These are phyloP conservation scores for Corymbia calophylla DNA, from an alignment of 441 rosid genomes.

Conservation along the genomic window DNA sequence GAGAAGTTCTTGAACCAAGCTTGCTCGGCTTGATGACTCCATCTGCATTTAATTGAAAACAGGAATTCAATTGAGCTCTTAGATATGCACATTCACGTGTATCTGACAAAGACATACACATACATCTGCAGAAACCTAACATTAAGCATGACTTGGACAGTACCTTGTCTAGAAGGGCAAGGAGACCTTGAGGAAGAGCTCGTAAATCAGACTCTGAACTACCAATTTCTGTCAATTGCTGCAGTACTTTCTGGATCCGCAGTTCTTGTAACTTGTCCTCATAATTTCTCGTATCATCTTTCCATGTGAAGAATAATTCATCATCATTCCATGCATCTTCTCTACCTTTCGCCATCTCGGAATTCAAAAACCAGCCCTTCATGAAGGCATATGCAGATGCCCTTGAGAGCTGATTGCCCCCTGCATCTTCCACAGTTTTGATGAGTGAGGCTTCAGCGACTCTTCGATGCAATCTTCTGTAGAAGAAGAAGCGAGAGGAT, in stretches of 20 bases:
- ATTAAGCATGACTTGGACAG: background rate
- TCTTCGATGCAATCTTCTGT: slow-evolving; percentile 67
- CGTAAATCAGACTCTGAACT: slow-evolving; percentile 61
- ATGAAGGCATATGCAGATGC: slow-evolving; percentile 59
- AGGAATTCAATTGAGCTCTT: background rate
- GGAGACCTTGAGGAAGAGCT: slow-evolving; percentile 91
- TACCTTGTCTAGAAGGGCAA: slow-evolving; percentile 90
- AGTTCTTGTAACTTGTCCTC: slow-evolving; percentile 67
- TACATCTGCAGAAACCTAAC: background rate
- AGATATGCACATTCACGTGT: background rate
- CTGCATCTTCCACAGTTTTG: slow-evolving; percentile 61
- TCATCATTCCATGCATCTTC: slow-evolving; percentile 76
- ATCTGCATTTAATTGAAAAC: slow-evolving; percentile 49
- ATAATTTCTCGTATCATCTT: slow-evolving; percentile 46
- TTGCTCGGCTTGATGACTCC: slow-evolving; percentile 62
- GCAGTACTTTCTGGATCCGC: slow-evolving; percentile 71
- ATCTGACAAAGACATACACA: background rate
- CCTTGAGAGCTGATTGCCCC: slow-evolving; percentile 59
- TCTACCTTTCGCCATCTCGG: slow-evolving; percentile 41
- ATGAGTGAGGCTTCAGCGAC: slow-evolving; percentile 65
- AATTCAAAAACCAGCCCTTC: slow-evolving; percentile 73
- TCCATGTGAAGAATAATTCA: slow-evolving; percentile 87
- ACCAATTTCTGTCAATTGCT: slow-evolving; percentile 61
- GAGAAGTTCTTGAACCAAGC: slow-evolving; percentile 52
- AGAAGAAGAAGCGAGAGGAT: slow-evolving; percentile 66